Evolutionary conservation across 768 basidiomycete species (phyloP), one percentile per base, ranked within the genome.

Genomic region (Boletus fagicola): DNA sequence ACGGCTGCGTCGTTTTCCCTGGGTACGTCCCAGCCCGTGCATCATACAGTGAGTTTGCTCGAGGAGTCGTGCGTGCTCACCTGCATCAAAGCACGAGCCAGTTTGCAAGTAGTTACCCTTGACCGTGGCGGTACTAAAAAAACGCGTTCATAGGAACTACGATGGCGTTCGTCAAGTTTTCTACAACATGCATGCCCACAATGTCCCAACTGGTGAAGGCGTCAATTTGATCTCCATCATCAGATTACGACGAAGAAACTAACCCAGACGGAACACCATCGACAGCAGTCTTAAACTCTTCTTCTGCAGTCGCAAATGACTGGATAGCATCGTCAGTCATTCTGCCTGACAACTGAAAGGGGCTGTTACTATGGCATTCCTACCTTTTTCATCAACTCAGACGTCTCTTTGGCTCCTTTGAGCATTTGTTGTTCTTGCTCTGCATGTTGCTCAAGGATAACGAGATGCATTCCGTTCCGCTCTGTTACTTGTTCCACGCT

Each of bases 321-420:
- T 63, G 12, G 28, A 26, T 31, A 15, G 18, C 3, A 22, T 31
- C 18, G 36, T 58, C 20, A 52, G 20, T n/a, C 22, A 5, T 13
- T 38, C 11, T 12, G 7, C 3, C 16, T 18, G 24, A 20, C 6
- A 15, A 11, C 40, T 22, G 13, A 5, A 12, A 30, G 9, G 12
- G 13, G 26, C 15, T 0, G 26, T 13, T 36, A 16, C 18, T 24
- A 36, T 24, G 15, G 30, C 11, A 7, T 38, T 24, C 44, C 18
- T 30, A 61, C 63, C 24, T 33, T 53, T 46, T 64, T 64, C 62
- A 64, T 64, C 53, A 64, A 38, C 0, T 64, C 63, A 0, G 62
- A 57, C 9, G 59, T 42, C 10, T 64, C 63, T 20, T 55, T 57
- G 33, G 62, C 59, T 54, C 64, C 58, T 24, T 35, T 24, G 28